These are phyloP conservation scores for Reutealis trisperma DNA, from an alignment of 345 rosid species.

Conservation along the genomic window DNA sequence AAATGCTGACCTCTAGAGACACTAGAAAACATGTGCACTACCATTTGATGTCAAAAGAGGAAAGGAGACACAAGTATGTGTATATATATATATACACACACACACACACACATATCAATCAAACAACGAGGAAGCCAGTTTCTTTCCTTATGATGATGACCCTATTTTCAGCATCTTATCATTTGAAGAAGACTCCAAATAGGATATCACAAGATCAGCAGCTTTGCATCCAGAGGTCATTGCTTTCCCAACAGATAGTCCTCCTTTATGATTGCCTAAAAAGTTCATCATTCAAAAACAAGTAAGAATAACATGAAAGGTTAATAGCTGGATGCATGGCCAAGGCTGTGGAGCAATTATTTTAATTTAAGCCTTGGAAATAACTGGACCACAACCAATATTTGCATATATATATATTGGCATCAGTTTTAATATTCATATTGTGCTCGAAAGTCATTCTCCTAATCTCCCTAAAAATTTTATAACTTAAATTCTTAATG, in stretches of 20 bases:
- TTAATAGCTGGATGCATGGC: too few species aligned
- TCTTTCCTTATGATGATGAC: slow-evolving; percentile 7
- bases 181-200: slow-evolving; percentile 61
- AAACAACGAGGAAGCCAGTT: neutral
- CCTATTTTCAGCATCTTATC: slow-evolving; percentile 30
- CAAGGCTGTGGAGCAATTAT: neutral
- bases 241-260: slow-evolving; percentile 87
- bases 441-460: neutral
- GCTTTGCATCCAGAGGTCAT: slow-evolving; percentile 85
- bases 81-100: too few species aligned
- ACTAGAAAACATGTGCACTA: too few species aligned
- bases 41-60: neutral
- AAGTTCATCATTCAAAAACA: slow-evolving; percentile 10
- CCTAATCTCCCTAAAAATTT: neutral
- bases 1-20: too few species aligned
- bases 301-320: neutral
- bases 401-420: neutral
- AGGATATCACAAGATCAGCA: slow-evolving; percentile 80
- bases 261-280: slow-evolving; percentile 85
- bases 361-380: neutral
- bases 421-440: neutral
- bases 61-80: too few species aligned
- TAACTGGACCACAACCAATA: neutral
- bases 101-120: too few species aligned
- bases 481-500: neutral